A percentile compares a stretch with the other conserved stretches of the same genome.
phyloP scores from a whole-genome alignment of 768 basidiomycete species.

The Phlebiopsis gigantea region DNA sequence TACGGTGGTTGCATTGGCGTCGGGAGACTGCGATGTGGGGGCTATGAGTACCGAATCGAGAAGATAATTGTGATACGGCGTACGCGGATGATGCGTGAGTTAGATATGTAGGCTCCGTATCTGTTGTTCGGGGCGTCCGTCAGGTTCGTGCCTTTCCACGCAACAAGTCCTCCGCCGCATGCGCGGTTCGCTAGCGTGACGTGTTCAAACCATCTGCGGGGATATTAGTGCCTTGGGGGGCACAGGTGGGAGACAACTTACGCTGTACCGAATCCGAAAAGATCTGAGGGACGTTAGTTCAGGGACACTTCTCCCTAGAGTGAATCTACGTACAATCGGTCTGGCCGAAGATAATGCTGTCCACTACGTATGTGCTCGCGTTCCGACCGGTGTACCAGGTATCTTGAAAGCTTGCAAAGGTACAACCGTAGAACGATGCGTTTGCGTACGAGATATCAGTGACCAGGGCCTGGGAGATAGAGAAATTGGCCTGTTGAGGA shows the following conservation, averaged over 20 bases:
- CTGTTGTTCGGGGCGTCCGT: slow-evolving; percentile 44
- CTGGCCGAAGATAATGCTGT: slow-evolving; percentile 57
- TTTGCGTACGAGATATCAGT: slow-evolving; percentile 61
- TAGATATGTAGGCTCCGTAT: slow-evolving; percentile 51
- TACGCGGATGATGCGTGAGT: slow-evolving; percentile 53
- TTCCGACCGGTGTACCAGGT: slow-evolving; percentile 62
- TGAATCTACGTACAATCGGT: slow-evolving; percentile 47
- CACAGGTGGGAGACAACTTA: slow-evolving; percentile 22
- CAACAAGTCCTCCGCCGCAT: slow-evolving; percentile 60
- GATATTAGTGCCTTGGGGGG: neutral
- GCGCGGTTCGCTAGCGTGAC: slow-evolving; percentile 55
- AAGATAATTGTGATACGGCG: slow-evolving; percentile 15
- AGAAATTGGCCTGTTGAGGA: slow-evolving; percentile 40
- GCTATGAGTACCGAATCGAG: too few species aligned
- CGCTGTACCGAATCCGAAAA: slow-evolving; percentile 61
- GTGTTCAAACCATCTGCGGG: slow-evolving; percentile 52
- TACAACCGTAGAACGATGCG: slow-evolving; percentile 61
- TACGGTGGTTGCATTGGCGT: slow-evolving; percentile 45
- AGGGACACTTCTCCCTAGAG: neutral
- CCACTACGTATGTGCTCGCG: slow-evolving; percentile 53
- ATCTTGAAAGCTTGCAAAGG: slow-evolving; percentile 58
- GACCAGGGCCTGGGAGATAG: slow-evolving; percentile 58
- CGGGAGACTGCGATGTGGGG: slow-evolving; percentile 50
- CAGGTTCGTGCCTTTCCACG: slow-evolving; percentile 58
- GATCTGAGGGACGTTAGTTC: slow-evolving; percentile 28